Evolutionary conservation across 2,329 filamentous ascomycete species (phyloP).

Genomic region (Aureobasidium zeae): DNA sequence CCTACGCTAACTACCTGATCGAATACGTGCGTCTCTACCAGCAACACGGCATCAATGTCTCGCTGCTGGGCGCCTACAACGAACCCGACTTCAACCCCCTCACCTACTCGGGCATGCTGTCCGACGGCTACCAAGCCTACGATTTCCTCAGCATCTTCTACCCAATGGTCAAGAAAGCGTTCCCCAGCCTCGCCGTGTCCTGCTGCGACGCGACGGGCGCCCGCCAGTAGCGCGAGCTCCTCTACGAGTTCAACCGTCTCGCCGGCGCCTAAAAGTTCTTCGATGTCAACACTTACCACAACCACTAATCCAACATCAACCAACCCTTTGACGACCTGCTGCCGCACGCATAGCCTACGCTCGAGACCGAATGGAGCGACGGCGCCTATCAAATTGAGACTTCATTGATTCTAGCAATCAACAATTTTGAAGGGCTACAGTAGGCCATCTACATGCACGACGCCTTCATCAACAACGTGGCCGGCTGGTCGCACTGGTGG

Average conservation of each 20-base stretch:
- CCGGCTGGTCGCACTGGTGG: constrained; percentile 21
- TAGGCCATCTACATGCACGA: constrained; percentile 24
- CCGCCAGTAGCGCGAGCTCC: constrained; percentile 19
- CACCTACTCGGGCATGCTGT: constrained; percentile 21
- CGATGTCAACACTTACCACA: constrained; percentile 22
- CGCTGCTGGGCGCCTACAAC: constrained; percentile 20
- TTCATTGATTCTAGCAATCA: constrained; percentile 19
- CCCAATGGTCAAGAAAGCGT: constrained; percentile 21
- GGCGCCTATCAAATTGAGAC: constrained; percentile 14
- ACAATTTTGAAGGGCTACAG: constrained; percentile 21
- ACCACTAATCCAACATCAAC: constrained; percentile 22
- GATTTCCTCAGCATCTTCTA: constrained; percentile 21
- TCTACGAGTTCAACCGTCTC: constrained; percentile 18
- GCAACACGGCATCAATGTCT: constrained; percentile 35
- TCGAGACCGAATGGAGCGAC: constrained; percentile 22
- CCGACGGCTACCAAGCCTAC: constrained; percentile 21
- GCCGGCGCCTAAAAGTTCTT: constrained; percentile 19
- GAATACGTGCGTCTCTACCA: constrained; percentile 42
- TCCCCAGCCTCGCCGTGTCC: constrained; percentile 18
- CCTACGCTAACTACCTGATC: constrained; percentile 42
- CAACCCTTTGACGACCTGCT: constrained; percentile 17
- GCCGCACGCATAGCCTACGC: constrained; percentile 18
- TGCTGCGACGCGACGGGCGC: constrained; percentile 22
- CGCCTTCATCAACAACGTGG: constrained; percentile 18
- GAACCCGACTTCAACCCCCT: constrained; percentile 22